Evolutionary conservation across 2,329 filamentous ascomycete genomes (phyloP), one percentile per base, ranked within the genome.

Genomic region (Teratosphaeria pseudoeucalypti): DNA sequence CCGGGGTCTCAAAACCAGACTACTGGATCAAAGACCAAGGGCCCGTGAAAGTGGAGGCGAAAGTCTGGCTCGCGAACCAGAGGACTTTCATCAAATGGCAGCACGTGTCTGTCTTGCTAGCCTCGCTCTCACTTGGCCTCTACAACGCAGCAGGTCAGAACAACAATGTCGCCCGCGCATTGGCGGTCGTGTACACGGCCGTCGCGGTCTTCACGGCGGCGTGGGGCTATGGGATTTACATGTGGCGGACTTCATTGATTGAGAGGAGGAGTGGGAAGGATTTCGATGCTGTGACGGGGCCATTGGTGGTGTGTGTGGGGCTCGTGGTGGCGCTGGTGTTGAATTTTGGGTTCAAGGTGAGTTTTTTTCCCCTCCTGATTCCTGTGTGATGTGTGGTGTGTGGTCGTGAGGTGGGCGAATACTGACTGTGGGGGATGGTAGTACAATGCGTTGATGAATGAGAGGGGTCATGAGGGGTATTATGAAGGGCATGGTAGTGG

Each of bases 41-140:
- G 2, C 89, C 91, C 39, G 82, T 97, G 64, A 88, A 91, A 71
- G 90, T 99, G 60, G 94, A 99, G 77, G 91, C 90, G 62, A 99
- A 99, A 76, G 92, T 99, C 34, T 99, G 94, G 92, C 86, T 99
- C 60, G 94, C 94, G 58, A 99, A 99, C 75, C 92, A 99, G 77
- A 87, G 94, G 62, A 99, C 94, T 0, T 99, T 96, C 72, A 87
- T 99, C 74, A 97, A 96, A 75, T 99, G 94, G 94, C 90, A 97
- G 78, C 92, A 97, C 73, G 91, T 99, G 69, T 87, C 85, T 62
- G 85, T 99, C 55, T 81, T 99, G 14, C 85, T 99, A 27, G 92
- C 91, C 43, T 86, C 87, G 26, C 77, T 99, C 34, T 89, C 90
- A 0, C 78, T 99, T 12, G 89, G 87, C 26, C 78, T 99, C 32